These are phyloP conservation scores for Penicillium olsonii DNA, from an alignment of 2,329 filamentous ascomycete genomes.

Conservation along the genomic window DNA sequence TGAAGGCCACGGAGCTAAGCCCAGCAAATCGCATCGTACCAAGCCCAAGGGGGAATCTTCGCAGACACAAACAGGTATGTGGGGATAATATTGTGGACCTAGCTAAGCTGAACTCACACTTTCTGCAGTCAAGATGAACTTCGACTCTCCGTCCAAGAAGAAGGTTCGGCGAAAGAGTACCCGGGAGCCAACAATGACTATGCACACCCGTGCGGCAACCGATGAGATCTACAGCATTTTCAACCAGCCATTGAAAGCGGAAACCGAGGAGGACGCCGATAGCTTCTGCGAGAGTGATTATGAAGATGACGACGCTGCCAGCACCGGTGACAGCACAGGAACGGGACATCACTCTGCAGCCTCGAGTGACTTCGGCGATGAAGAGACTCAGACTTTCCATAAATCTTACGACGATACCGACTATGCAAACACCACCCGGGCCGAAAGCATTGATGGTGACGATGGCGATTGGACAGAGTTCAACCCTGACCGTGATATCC, in stretches of 20 bases:
- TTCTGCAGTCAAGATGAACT: conserved; percentile 79
- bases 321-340: conserved; percentile 78
- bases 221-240: conserved; percentile 98
- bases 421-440: conserved; percentile 42
- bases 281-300: conserved; percentile 67
- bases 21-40: conserved; percentile 65
- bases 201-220: conserved; percentile 91
- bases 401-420: conserved; percentile 47
- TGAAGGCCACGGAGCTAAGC: conserved; percentile 29
- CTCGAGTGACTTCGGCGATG: conserved; percentile 66
- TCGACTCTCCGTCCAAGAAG: conserved; percentile 83
- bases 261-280: conserved; percentile 55
- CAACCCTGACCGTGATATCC: conserved; percentile 70
- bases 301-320: conserved; percentile 76
- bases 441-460: conserved; percentile 55
- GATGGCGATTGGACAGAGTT: conserved; percentile 87
- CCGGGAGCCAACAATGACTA: conserved; percentile 92
- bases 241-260: conserved; percentile 73
- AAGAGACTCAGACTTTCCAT: conserved; percentile 47
- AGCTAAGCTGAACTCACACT: conserved; percentile 34
- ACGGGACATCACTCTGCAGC: conserved; percentile 70
- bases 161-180: conserved; percentile 79
- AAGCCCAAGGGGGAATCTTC: conserved; percentile 71
- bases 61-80: conserved; percentile 81
- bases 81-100: no score